phyloP scores from a whole-genome alignment of 2,329 filamentous ascomycete genomes.

The Coleophoma crateriformis region DNA sequence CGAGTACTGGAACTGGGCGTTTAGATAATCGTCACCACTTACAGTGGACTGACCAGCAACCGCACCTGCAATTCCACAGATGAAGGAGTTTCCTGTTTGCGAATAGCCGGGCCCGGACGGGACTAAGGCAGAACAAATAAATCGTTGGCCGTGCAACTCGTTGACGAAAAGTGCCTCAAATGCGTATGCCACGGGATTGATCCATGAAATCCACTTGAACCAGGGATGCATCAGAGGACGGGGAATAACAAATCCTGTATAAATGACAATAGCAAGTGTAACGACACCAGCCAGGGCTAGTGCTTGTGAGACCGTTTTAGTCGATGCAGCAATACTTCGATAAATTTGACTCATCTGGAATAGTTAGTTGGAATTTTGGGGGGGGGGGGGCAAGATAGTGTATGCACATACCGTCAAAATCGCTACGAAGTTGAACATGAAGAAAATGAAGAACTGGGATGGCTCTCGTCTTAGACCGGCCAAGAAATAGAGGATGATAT shows the following conservation, averaged over 20 bases:
- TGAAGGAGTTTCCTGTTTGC: conserved; percentile 31
- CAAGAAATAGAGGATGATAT: conserved; percentile 81
- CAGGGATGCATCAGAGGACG: conserved; percentile 63
- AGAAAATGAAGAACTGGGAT: conserved; percentile 80
- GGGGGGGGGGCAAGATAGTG: conserved; percentile 29
- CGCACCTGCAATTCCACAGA: conserved; percentile 56
- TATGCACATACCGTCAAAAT: conserved; percentile 56
- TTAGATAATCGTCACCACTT: conserved; percentile 53
- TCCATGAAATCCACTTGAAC: conserved; percentile 75
- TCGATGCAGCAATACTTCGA: conserved; percentile 66
- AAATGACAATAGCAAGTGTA: conserved; percentile 25
- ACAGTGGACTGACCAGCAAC: conserved; percentile 46
- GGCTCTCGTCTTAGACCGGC: conserved; percentile 62
- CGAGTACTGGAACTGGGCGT: conserved; percentile 50
- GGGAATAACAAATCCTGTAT: conserved; percentile 36
- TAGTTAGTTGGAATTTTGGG: conserved; percentile 70
- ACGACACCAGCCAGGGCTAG: conserved; percentile 56
- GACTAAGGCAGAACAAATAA: conserved; percentile 45
- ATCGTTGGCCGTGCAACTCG: conserved; percentile 72
- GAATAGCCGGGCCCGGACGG: conserved; percentile 31
- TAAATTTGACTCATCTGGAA: conserved; percentile 67
- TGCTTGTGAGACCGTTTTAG: conserved; percentile 64
- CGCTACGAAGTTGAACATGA: conserved; percentile 27
- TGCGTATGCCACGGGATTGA: conserved; percentile 57
- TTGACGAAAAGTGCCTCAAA: conserved; percentile 81